A percentile compares a stretch with the other conserved stretches of the same genome.
Conservation (phyloP, 306 rosid species). For the Psophocarpus tetragonolobus region DNA sequence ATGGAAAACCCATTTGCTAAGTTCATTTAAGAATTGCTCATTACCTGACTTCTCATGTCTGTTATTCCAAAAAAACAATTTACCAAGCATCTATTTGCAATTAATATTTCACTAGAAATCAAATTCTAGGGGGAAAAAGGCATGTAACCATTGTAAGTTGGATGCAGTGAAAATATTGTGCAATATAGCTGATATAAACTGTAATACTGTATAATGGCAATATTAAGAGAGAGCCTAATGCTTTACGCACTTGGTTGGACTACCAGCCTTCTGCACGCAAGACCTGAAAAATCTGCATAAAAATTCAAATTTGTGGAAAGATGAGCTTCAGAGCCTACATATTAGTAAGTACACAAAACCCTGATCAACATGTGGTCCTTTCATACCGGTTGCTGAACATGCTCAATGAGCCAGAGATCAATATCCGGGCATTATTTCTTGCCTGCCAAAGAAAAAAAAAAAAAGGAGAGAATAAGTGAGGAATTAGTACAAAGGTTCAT, state of each 20-base stretch:
- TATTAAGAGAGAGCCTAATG: slow-evolving; percentile 10
- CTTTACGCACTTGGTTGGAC: slow-evolving; percentile 69
- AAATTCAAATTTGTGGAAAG: slow-evolving; percentile 18
- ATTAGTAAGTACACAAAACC: slow-evolving; percentile 10
- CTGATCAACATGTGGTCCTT: background rate
- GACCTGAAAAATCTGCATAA: slow-evolving; percentile 80
- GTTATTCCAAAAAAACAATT: slow-evolving; percentile 34
- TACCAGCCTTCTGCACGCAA: slow-evolving; percentile 84
- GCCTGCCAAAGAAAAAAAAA: slow-evolving; percentile 66
- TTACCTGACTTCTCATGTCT: slow-evolving; percentile 88
- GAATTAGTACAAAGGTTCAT: background rate
- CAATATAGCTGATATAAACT: slow-evolving; percentile 11
- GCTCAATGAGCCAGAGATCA: slow-evolving; percentile 88
- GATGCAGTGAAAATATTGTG: background rate
- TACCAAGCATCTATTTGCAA: background rate
- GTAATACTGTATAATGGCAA: background rate
- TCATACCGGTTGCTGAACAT: slow-evolving; percentile 84
- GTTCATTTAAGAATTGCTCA: slow-evolving; percentile 81
- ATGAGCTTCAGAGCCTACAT: slow-evolving; percentile 23
- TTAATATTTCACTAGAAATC: background rate
- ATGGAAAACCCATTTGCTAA: slow-evolving; percentile 97
- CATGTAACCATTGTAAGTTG: background rate
- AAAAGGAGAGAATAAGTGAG: background rate
- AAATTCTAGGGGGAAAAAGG: background rate
- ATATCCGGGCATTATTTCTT: slow-evolving; percentile 91